phyloP scores from a whole-genome alignment of 2,329 filamentous ascomycete species.

The Massarina eburnea region DNA sequence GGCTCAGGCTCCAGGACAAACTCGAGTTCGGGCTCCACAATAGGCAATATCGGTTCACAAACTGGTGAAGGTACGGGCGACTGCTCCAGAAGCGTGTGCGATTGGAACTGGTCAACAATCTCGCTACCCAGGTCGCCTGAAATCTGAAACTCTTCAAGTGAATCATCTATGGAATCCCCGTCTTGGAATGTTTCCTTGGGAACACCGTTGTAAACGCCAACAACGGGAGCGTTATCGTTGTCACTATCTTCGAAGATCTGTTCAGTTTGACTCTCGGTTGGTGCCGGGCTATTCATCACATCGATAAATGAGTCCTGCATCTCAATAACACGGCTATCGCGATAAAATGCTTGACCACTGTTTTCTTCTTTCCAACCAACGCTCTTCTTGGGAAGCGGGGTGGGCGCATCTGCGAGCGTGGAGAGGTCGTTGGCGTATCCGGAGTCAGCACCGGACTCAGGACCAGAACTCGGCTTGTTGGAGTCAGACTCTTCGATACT shows the following conservation, averaged over 20 bases:
- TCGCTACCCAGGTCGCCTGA: slow-evolving; percentile 25
- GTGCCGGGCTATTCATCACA: not conserved
- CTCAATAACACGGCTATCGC: not conserved
- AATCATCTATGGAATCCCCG: slow-evolving; percentile 13
- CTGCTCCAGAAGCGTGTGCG: not conserved
- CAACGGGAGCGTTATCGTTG: slow-evolving; percentile 1
- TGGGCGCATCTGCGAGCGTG: slow-evolving; percentile 14
- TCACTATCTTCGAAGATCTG: not conserved
- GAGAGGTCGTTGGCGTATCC: slow-evolving; percentile 19
- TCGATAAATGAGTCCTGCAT: not conserved
- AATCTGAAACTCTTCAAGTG: slow-evolving; percentile 20
- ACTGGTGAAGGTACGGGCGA: too few relatives aligned
- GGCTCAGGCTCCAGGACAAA: too few relatives aligned
- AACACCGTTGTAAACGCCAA: slow-evolving; percentile 14
- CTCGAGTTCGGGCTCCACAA: too few relatives aligned
- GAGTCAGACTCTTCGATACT: slow-evolving; percentile 10
- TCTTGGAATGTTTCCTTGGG: slow-evolving; percentile 10
- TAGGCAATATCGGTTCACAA: too few relatives aligned
- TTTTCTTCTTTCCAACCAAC: slow-evolving; percentile 18
- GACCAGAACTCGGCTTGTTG: too few relatives aligned
- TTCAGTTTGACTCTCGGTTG: not conserved
- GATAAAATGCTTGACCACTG: slow-evolving; percentile 6
- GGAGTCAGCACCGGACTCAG: not conserved
- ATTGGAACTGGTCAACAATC: not conserved
- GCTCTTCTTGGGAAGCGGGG: slow-evolving; percentile 4